Evolutionary conservation across 2,329 filamentous ascomycete genomes (phyloP).

Genomic region (Grosmannia serpens): DNA sequence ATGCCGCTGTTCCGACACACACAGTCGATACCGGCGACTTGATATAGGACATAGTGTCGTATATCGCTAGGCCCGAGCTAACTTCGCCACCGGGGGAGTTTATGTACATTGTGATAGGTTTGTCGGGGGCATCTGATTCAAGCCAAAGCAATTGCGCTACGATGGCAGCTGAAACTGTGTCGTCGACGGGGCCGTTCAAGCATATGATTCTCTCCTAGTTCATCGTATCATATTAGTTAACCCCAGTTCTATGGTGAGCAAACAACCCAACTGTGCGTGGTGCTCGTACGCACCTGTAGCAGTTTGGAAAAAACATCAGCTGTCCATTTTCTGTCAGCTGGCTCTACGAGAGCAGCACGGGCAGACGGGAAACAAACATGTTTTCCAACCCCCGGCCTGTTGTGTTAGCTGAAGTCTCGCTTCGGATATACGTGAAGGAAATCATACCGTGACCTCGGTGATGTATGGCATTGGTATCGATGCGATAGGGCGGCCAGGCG

Average conservation of each 20-base stretch:
- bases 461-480: conserved; percentile 50
- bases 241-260: too few relatives aligned
- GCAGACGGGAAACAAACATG: conserved; percentile 43
- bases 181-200: conserved; percentile 84
- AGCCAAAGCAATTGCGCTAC: conserved; percentile 95
- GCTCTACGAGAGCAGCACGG: conserved; percentile 10
- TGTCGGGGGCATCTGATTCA: conserved; percentile 89
- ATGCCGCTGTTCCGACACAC: conserved; percentile 86
- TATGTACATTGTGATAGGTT: conserved; percentile 95
- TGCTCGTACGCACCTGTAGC: conserved; percentile 44
- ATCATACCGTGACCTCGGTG: conserved; percentile 38
- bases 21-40: conserved; percentile 86
- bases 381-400: conserved; percentile 65
- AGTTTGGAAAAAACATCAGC: conserved; percentile 77
- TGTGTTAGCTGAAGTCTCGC: conserved; percentile 18
- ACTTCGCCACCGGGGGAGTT: conserved; percentile 93
- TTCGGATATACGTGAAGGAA: background rate
- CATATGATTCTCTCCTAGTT: conserved; percentile 80
- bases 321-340: conserved; percentile 19
- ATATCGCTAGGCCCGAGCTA: conserved; percentile 79
- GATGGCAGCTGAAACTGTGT: conserved; percentile 81
- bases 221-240: background rate
- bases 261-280: background rate
- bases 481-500: conserved; percentile 13
- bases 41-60: conserved; percentile 98